Evolutionary conservation across 331 rosid species (phyloP).

Genomic region (Pyracantha coccinea): DNA sequence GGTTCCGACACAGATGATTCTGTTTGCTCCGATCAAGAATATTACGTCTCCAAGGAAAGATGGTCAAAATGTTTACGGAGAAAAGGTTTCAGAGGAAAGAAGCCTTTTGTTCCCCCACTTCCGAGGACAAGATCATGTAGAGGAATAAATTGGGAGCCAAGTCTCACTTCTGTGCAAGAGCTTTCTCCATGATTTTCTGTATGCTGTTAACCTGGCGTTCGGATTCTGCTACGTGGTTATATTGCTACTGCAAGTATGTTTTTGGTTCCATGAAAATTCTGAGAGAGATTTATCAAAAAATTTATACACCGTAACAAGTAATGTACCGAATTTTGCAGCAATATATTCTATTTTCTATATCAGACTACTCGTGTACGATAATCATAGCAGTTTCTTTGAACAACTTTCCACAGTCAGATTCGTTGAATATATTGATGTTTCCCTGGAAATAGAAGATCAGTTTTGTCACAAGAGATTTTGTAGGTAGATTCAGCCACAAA

Average conservation of each 20-base stretch:
- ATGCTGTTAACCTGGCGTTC: neutral
- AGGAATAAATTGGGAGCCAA: constrained; percentile 58
- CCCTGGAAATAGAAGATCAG: neutral
- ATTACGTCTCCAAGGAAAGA: constrained; percentile 25
- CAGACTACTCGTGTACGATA: neutral
- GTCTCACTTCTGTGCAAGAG: constrained; percentile 60
- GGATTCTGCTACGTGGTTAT: constrained; percentile 1
- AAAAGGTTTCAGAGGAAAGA: constrained; percentile 42
- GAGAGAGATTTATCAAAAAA: neutral
- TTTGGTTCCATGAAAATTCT: neutral
- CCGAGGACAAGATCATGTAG: constrained; percentile 28
- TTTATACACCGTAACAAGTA: neutral
- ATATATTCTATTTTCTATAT: neutral
- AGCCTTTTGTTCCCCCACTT: constrained; percentile 54
- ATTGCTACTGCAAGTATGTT: neutral
- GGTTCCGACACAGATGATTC: constrained; percentile 24
- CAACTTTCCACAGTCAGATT: neutral
- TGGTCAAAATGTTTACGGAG: constrained; percentile 14
- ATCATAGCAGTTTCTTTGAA: neutral
- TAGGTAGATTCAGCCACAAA: neutral
- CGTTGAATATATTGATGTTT: neutral
- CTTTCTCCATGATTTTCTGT: constrained; percentile 51
- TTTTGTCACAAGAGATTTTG: neutral
- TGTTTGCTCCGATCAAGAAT: constrained; percentile 32
- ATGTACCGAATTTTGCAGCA: neutral